phyloP scores from a whole-genome alignment of 176 grass and related monocot species.

The Dendrocalamus sinicus region DNA sequence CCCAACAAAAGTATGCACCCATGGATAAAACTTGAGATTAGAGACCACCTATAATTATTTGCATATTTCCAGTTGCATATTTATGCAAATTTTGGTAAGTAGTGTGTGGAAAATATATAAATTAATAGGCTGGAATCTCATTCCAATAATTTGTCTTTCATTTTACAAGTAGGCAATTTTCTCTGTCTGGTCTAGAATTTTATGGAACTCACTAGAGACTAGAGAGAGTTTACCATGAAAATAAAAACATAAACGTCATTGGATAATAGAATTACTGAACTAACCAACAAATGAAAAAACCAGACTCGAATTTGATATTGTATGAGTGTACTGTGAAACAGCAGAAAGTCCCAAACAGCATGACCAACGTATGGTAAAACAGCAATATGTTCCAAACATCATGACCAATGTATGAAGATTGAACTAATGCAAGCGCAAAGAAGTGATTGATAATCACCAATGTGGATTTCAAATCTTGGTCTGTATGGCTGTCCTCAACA shows the following conservation, averaged over 20 bases:
- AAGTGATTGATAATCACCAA: conserved; percentile 50
- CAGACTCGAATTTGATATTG: neutral
- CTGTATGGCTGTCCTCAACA: conserved; percentile 52
- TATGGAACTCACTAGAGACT: neutral
- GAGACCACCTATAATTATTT: conserved; percentile 15
- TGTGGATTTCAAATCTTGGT: conserved; percentile 49
- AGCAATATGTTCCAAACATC: conserved; percentile 19
- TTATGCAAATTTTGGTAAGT: conserved; percentile 14
- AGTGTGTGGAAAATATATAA: neutral
- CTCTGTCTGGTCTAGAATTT: conserved; percentile 14
- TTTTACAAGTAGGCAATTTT: conserved; percentile 7
- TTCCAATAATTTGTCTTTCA: neutral
- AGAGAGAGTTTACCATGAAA: conserved; percentile 9
- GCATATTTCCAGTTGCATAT: conserved; percentile 2
- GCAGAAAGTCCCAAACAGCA: conserved; percentile 15
- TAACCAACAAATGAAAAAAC: neutral
- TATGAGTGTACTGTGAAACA: conserved; percentile 4
- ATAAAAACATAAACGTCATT: neutral
- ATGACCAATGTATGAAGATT: conserved; percentile 24
- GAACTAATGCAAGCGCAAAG: conserved; percentile 20
- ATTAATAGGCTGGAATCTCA: neutral
- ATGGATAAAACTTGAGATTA: neutral
- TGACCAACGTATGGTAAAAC: conserved; percentile 28
- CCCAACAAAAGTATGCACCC: conserved; percentile 26
- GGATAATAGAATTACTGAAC: neutral